A percentile compares a stretch with the other conserved stretches of the same genome.
These are phyloP conservation scores for Coemansia sp. DNA, from an alignment of 192 early-diverging fungal species.

Conservation along the genomic window DNA sequence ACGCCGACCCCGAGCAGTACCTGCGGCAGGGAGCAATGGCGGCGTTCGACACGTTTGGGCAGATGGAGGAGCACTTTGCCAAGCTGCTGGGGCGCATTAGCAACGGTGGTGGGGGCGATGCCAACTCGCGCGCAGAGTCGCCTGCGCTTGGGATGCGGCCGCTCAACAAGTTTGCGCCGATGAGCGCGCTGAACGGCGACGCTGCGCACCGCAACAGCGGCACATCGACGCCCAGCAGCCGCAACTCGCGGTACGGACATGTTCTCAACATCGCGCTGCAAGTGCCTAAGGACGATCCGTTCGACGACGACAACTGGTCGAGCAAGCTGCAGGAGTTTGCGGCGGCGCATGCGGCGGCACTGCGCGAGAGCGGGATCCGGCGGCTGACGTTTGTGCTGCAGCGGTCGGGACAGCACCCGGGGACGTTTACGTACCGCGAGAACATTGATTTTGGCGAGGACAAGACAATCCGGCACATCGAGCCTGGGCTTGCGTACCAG, in stretches of 20 bases:
- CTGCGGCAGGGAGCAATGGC: conserved; percentile 87
- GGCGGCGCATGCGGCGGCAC: conserved; percentile 55
- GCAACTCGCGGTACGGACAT: conserved; percentile 61
- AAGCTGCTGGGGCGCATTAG: conserved; percentile 64
- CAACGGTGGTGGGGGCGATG: conserved; percentile 40
- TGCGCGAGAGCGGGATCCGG: conserved; percentile 77
- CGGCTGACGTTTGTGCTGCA: conserved; percentile 89
- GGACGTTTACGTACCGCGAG: conserved; percentile 97
- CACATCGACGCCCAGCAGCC: conserved; percentile 15
- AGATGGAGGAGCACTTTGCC: conserved; percentile 66
- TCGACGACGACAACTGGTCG: conserved; percentile 72
- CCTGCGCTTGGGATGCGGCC: conserved; percentile 41
- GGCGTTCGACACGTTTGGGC: conserved; percentile 66
- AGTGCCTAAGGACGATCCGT: conserved; percentile 57
- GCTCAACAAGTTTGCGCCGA: conserved; percentile 33
- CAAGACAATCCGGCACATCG: conserved; percentile 94
- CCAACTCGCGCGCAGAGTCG: conserved; percentile 49
- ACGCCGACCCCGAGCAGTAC: conserved; percentile 63
- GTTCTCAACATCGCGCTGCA: conserved; percentile 84
- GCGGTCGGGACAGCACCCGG: conserved; percentile 79
- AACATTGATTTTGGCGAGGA: conserved; percentile 83
- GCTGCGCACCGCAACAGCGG: conserved; percentile 21
- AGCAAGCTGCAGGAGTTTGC: conserved; percentile 66
- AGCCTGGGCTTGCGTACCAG: conserved; percentile 97
- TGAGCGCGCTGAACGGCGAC: conserved; percentile 42